Base-by-base conservation (phyloP, 306 rosid species). In the Medicago truncatula region DNA sequence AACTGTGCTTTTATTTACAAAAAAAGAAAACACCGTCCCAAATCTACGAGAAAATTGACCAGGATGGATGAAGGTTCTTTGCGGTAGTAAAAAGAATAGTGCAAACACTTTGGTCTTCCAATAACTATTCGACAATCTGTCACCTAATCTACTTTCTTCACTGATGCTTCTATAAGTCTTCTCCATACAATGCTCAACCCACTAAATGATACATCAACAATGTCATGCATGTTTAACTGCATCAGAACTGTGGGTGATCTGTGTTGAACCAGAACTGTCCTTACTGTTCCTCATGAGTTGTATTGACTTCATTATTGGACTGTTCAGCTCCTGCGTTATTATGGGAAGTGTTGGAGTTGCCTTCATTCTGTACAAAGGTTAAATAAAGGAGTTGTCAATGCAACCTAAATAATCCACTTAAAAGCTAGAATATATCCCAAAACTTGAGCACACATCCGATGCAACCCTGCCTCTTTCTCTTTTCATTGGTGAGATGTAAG, bases 311-410 rank as follows among this genome's bases (percentile, higher is more conserved):
- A 65, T 56, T 31, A 25, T 53, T 54, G 67, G 57, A 16, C 34
- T 6, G 38, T 50, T 70, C 74, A 71, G 47, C 82, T 28, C 40
- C 67, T 23, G 36, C 67, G 17, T 15, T 47, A n/a, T 49, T 57
- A 47, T 38, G 2, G 14, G 72, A 38, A n/a, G 20, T 10, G 10
- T 70, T 43, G 56, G 74, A 28, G 8, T 65, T 56, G 59, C 41
- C 34, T 47, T 46, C 61, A 25, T 25, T 82, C 79, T 82, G 85
- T 63, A 77, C 14, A 66, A 58, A 71, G 21, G 12, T 25, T 44
- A 60, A 71, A 44, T 57, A 38, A 15, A 14, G n/a, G 5, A 41
- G 23, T 40, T 70, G 63, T 41, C 53, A 62, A 52, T 71, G 52
- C 13, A 64, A 62, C 46, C 14, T 31, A 36, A 21, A 12, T 57